Evolutionary conservation across 2,329 filamentous ascomycete genomes (phyloP).

Genomic region (Phoma sp.): DNA sequence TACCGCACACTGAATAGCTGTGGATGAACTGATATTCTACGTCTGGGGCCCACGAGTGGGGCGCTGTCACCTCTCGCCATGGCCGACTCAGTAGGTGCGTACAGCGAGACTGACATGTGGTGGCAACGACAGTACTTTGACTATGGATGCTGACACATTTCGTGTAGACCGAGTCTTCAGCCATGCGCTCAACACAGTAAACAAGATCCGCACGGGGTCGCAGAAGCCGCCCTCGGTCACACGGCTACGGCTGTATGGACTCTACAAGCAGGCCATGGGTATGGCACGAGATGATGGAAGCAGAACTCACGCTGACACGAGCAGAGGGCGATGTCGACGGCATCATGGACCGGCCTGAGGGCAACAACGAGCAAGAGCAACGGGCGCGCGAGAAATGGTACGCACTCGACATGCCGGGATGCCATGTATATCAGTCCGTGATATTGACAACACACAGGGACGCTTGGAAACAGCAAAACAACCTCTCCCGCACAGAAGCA

Average conservation of each 20-base stretch:
- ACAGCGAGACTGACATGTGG: background rate
- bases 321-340: conserved; percentile 90
- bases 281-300: conserved; percentile 22
- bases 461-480: conserved; percentile 89
- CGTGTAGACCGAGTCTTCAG: conserved; percentile 91
- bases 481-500: conserved; percentile 84
- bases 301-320: conserved; percentile 18
- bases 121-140: background rate
- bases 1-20: background rate
- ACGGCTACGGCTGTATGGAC: conserved; percentile 89
- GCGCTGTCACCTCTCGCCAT: conserved; percentile 37
- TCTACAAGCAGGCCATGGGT: conserved; percentile 98
- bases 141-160: conserved; percentile 7
- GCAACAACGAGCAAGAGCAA: conserved; percentile 57
- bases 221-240: conserved; percentile 84
- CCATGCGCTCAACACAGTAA: conserved; percentile 97
- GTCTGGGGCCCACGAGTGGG: conserved; percentile 19
- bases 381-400: conserved; percentile 72
- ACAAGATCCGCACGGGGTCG: conserved; percentile 94
- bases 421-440: background rate
- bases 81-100: conserved; percentile 52
- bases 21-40: conserved; percentile 22
- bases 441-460: conserved; percentile 62
- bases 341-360: conserved; percentile 82
- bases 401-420: conserved; percentile 24